Evolutionary conservation across 352 stramenopile genomes (phyloP), one percentile per base, ranked within the genome.

Genomic region (Phytophthora pini): DNA sequence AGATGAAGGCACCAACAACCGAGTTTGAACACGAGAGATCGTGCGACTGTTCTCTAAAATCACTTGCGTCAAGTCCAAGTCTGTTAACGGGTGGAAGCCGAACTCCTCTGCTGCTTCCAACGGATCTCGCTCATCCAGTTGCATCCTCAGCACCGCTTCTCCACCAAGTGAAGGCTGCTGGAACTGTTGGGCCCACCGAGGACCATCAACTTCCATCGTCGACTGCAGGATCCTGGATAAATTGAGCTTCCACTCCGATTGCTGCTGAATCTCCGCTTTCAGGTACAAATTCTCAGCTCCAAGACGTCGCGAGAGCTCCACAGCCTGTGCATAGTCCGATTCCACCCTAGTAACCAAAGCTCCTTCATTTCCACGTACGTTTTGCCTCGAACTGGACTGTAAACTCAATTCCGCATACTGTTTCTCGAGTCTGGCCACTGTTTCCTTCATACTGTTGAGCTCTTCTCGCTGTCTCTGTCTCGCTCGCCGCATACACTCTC

Each of bases 211-310:
- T 4, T 70, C 54, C 9, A 58, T 38, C 1, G 54, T 47, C 0
- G 72, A 74, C 39, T 83, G 68, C 17, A 78, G 10, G 24, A 84
- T 51, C 5, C 70, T 44, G 4, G 64, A 63, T 27, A 84, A 27
- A 22, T 70, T 54, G 4, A 70, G 43, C 41, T 78, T 79, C 72
- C 72, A 79, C 20, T 40, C 47, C 3, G 65, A 56, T 29, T 81
- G 63, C 17, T 79, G 66, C 47, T 81, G 76, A 40, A 84, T 66
- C 52, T 66, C 56, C 1, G 65, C 61, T 29, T 75, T 74, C n/a
- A 84, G 46, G 24, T 67, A 75, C 48, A 81, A 51, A 46, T 84
- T 84, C 54, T 84, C 72, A 8, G 76, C 73, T 20, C 72, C 72
- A 13, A 84, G 66, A 6, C 55, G 48, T 44, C 70, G 63, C 2